These are phyloP conservation scores for Ricinus communis DNA, from an alignment of 345 rosid genomes.

Conservation along the genomic window DNA sequence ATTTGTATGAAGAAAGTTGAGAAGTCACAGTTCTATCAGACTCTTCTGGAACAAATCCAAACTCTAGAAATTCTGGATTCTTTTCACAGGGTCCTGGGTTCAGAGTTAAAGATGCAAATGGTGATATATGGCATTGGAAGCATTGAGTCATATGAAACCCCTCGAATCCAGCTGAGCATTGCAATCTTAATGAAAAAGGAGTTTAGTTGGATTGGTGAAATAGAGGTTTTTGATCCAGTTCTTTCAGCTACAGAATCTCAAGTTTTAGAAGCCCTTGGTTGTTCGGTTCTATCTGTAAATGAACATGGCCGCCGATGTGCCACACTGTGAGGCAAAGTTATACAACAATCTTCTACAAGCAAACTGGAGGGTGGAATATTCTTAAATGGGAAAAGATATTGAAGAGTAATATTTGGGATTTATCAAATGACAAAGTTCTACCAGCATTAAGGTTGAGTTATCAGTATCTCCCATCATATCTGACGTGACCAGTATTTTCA, in stretches of 20 bases:
- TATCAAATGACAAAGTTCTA: background rate
- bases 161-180: constrained; percentile 72
- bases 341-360: constrained; percentile 68
- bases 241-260: constrained; percentile 65
- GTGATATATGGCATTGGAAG: constrained; percentile 86
- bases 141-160: constrained; percentile 74
- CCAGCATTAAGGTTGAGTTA: constrained; percentile 1
- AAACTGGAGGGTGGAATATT: constrained; percentile 52
- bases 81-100: constrained; percentile 54
- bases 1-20: constrained; percentile 48
- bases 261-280: constrained; percentile 64
- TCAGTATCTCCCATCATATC: background rate
- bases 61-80: constrained; percentile 40
- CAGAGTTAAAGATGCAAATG: constrained; percentile 52
- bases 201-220: constrained; percentile 66
- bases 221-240: constrained; percentile 82
- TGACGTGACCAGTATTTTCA: background rate
- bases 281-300: constrained; percentile 62
- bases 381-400: background rate
- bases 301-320: constrained; percentile 75
- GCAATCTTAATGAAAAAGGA: constrained; percentile 71
- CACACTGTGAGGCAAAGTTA: constrained; percentile 64
- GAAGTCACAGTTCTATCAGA: constrained; percentile 51
- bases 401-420: background rate
- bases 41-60: constrained; percentile 59